Conservation (phyloP, 345 rosid genomes). For the sweet orange (Citrus sinensis) region DNA sequence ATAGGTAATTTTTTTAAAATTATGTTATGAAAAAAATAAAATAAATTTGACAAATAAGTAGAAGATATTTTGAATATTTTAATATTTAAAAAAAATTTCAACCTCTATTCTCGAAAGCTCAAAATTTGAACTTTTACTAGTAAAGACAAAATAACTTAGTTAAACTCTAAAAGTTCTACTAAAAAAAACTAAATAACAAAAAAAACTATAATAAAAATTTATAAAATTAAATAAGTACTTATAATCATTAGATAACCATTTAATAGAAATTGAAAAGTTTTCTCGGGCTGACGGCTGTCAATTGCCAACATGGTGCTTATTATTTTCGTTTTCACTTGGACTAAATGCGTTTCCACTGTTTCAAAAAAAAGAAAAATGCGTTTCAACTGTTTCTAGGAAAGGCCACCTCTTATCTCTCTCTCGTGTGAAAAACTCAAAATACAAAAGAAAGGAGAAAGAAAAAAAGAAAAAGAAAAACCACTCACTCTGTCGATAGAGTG, state of each 20-base stretch:
- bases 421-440: background rate
- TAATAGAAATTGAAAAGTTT: background rate
- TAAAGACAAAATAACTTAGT: fast-evolving
- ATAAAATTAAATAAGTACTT: too few species aligned
- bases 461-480: background rate
- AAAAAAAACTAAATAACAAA: too few species aligned
- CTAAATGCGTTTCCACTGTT: background rate
- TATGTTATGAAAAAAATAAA: too few species aligned
- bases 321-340: too few species aligned
- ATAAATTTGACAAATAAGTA: fast-evolving
- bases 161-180: too few species aligned
- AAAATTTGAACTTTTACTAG: fast-evolving
- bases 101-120: fast-evolving
- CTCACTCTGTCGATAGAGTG: background rate
- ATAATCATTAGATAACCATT: fast-evolving
- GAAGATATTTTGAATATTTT: too few species aligned
- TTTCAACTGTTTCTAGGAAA: background rate
- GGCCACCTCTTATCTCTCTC: background rate
- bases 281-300: background rate
- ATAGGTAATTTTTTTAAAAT: too few species aligned
- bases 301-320: background rate
- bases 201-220: too few species aligned
- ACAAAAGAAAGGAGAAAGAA: background rate
- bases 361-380: background rate
- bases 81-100: too few species aligned